phyloP scores from a whole-genome alignment of 768 basidiomycete genomes.

The Leccinum truebloodii region DNA sequence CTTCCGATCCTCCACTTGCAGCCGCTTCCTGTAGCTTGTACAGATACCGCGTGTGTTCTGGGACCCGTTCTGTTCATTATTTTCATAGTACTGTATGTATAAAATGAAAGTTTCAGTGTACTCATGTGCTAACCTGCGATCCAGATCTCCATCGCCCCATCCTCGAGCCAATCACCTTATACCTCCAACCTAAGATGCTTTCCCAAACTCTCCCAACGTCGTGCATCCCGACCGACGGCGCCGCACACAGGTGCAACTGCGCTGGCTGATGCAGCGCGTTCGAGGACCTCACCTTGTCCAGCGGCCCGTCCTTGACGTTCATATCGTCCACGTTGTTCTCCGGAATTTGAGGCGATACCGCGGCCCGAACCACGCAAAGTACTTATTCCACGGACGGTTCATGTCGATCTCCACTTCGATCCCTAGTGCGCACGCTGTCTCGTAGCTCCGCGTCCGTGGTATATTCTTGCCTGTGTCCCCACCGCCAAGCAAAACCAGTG shows the following conservation, averaged over 20 bases:
- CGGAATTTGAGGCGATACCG: constrained; percentile 86
- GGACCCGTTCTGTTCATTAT: too few relatives aligned
- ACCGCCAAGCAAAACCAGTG: constrained; percentile 89
- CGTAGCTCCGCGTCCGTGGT: constrained; percentile 92
- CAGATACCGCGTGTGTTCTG: too few relatives aligned
- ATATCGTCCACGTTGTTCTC: constrained; percentile 94
- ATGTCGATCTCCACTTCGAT: constrained; percentile 75
- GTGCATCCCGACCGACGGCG: constrained; percentile 86
- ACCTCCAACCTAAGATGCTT: too few relatives aligned
- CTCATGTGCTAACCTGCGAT: too few relatives aligned
- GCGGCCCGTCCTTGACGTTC: constrained; percentile 76
- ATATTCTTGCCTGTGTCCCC: constrained; percentile 94
- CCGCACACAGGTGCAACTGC: constrained; percentile 54
- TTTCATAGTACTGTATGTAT: too few relatives aligned
- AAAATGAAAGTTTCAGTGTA: too few relatives aligned
- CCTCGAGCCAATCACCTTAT: too few relatives aligned
- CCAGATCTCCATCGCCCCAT: too few relatives aligned
- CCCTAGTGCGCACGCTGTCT: constrained; percentile 92
- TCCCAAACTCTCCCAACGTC: constrained; percentile 53
- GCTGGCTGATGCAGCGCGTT: constrained; percentile 55
- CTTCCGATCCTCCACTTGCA: too few relatives aligned
- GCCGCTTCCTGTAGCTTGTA: too few relatives aligned
- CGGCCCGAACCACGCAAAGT: constrained; percentile 98
- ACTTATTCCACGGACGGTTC: constrained; percentile 82
- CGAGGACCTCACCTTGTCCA: constrained; percentile 74